Evolutionary conservation across 208 protist genomes (phyloP).

Genomic region (Leishmania tarentolae): DNA sequence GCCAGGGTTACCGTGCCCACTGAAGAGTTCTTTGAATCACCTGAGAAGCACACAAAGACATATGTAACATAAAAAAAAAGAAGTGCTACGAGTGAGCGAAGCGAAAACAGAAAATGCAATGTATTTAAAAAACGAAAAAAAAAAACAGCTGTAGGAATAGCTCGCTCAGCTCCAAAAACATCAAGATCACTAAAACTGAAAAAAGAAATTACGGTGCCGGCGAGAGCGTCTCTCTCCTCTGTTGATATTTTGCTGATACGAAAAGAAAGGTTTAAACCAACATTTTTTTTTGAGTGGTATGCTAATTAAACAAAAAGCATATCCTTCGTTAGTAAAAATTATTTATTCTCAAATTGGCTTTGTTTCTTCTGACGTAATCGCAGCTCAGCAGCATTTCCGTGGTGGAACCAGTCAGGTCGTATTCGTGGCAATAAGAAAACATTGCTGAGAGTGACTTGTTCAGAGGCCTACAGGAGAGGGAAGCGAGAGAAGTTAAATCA

Average conservation of each 20-base stretch:
- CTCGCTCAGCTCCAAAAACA: too few relatives aligned
- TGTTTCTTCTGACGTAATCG: neutral
- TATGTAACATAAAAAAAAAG: neutral
- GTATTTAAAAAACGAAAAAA: too few relatives aligned
- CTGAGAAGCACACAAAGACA: too few relatives aligned
- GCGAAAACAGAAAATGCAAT: too few relatives aligned
- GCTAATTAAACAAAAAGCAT: neutral
- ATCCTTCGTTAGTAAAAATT: neutral
- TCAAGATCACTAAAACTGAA: too few relatives aligned
- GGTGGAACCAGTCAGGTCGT: neutral
- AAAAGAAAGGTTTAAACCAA: too few relatives aligned
- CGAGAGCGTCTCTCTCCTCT: too few relatives aligned
- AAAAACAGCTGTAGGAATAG: too few relatives aligned
- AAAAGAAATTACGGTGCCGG: too few relatives aligned
- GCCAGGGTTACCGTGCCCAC: too few relatives aligned
- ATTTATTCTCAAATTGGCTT: neutral
- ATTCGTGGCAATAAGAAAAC: neutral
- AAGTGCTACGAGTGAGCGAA: neutral
- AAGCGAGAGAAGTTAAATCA: neutral
- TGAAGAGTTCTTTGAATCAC: too few relatives aligned
- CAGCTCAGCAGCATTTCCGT: neutral
- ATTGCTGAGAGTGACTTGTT: neutral
- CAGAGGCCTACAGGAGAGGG: neutral
- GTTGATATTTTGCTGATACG: too few relatives aligned
- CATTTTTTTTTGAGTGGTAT: neutral